A percentile compares a stretch with the other conserved stretches of the same genome.
phyloP scores from a whole-genome alignment of 306 rosid genomes.

The Lupinus albus region DNA sequence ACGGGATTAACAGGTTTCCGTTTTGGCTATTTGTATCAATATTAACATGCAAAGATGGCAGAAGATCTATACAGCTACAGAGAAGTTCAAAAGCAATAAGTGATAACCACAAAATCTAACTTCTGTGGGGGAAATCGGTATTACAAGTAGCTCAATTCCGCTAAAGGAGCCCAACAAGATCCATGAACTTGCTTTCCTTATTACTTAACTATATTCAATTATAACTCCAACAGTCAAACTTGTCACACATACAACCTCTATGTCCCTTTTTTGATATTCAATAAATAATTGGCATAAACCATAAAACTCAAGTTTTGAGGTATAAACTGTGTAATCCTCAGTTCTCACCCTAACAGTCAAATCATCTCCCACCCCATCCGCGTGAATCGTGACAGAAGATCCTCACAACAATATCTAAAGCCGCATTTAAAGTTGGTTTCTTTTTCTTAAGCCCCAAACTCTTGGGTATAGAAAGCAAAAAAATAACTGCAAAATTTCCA shows the following conservation, averaged over 20 bases:
- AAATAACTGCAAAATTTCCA: slow-evolving; percentile 1
- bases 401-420: slow-evolving; percentile 12
- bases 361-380: slow-evolving; percentile 1
- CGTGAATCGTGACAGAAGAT: slow-evolving; percentile 22
- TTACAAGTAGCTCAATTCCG: neutral
- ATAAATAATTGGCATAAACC: neutral
- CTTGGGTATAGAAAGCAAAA: neutral
- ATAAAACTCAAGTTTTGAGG: neutral
- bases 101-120: slow-evolving; percentile 4
- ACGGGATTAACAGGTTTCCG: slow-evolving; percentile 15
- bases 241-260: neutral
- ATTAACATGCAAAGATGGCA: neutral
- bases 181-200: neutral
- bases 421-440: neutral
- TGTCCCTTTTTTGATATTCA: neutral
- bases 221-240: neutral
- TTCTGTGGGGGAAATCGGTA: neutral
- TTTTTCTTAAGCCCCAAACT: neutral
- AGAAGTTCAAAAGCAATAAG: neutral
- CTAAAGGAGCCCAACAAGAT: neutral
- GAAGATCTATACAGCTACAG: neutral
- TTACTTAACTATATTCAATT: neutral
- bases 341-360: slow-evolving; percentile 10
- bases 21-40: slow-evolving; percentile 4
- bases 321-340: neutral